phyloP scores from a whole-genome alignment of 345 rosid genomes.

The Hypericum androsaemum region DNA sequence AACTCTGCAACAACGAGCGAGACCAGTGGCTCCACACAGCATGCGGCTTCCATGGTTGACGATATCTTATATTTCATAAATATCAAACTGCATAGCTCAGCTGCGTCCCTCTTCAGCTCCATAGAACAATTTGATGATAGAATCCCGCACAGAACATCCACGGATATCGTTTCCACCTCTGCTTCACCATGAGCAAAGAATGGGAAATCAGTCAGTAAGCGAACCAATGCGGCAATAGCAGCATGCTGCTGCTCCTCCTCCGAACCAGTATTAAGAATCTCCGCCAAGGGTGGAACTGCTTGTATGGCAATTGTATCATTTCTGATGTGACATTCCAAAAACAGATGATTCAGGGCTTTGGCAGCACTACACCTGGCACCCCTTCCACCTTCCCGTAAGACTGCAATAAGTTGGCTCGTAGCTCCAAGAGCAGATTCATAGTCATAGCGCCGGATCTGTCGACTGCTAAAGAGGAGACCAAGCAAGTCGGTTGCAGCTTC shows the following conservation, averaged over 20 bases:
- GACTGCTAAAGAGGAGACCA: constrained; percentile 75
- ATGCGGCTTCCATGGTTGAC: constrained; percentile 93
- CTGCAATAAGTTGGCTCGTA: constrained; percentile 93
- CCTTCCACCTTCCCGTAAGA: constrained; percentile 91
- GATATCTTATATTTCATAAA: constrained; percentile 84
- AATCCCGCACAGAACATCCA: constrained; percentile 95
- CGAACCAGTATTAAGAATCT: constrained; percentile 84
- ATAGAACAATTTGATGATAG: constrained; percentile 80
- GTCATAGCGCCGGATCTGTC: constrained; percentile 93
- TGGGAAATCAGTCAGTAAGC: constrained; percentile 87
- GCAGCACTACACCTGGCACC: constrained; percentile 96
- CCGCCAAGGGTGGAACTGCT: constrained; percentile 97
- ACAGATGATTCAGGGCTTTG: constrained; percentile 87
- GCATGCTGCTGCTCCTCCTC: constrained; percentile 96
- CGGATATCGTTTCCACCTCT: constrained; percentile 97
- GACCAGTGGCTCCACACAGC: constrained; percentile 96
- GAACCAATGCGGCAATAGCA: constrained; percentile 91
- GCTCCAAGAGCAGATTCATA: constrained; percentile 90
- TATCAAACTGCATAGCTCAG: constrained; percentile 90
- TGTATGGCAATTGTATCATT: constrained; percentile 88
- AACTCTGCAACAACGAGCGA: constrained; percentile 83
- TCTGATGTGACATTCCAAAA: constrained; percentile 88
- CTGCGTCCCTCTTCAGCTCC: constrained; percentile 98
- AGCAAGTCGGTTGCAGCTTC: constrained; percentile 97
- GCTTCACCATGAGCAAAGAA: constrained; percentile 88